Percentiles rank a stretch among this genome's conserved stretches.
These are phyloP conservation scores for Phenoliferia sp. DNA, from an alignment of 1,284 basidiomycete species.

Conservation along the genomic window DNA sequence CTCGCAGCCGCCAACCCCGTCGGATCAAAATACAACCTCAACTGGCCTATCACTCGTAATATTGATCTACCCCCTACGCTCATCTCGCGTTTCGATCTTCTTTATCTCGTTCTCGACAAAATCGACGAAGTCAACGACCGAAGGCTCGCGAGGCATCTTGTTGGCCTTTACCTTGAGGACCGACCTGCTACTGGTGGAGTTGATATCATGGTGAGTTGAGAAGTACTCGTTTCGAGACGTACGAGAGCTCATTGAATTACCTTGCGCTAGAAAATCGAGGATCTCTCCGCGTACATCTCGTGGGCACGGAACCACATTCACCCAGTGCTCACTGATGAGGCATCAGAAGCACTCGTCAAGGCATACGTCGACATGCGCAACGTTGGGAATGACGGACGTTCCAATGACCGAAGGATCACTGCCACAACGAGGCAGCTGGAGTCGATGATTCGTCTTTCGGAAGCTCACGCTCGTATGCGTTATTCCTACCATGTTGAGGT, in stretches of 20 bases:
- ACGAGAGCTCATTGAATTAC: too few species aligned
- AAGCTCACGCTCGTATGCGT: conserved; percentile 94
- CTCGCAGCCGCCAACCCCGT: conserved; percentile 96
- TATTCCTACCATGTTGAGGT: conserved; percentile 79
- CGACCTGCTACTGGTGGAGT: conserved; percentile 60
- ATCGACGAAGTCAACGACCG: conserved; percentile 86
- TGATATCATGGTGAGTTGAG: conserved; percentile 73
- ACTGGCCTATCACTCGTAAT: conserved; percentile 45
- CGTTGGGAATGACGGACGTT: conserved; percentile 80
- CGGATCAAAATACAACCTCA: conserved; percentile 77
- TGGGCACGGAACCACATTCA: conserved; percentile 85
- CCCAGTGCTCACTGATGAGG: conserved; percentile 82
- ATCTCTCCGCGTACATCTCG: conserved; percentile 89
- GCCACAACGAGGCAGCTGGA: conserved; percentile 97
- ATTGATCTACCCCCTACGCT: conserved; percentile 86
- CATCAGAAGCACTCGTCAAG: conserved; percentile 74
- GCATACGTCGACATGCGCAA: conserved; percentile 93
- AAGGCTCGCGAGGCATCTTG: conserved; percentile 86
- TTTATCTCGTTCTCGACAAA: conserved; percentile 96
- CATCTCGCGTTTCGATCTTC: conserved; percentile 93
- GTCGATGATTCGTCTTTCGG: conserved; percentile 94
- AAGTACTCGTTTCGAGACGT: too few species aligned
- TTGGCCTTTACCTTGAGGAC: conserved; percentile 90
- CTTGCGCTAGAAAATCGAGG: conserved; percentile 65
- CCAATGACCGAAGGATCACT: conserved; percentile 87